Percentiles rank a stretch among this genome's conserved stretches.
Evolutionary conservation across 768 basidiomycete species (phyloP).

Genomic region (Antrodiella citrinella): DNA sequence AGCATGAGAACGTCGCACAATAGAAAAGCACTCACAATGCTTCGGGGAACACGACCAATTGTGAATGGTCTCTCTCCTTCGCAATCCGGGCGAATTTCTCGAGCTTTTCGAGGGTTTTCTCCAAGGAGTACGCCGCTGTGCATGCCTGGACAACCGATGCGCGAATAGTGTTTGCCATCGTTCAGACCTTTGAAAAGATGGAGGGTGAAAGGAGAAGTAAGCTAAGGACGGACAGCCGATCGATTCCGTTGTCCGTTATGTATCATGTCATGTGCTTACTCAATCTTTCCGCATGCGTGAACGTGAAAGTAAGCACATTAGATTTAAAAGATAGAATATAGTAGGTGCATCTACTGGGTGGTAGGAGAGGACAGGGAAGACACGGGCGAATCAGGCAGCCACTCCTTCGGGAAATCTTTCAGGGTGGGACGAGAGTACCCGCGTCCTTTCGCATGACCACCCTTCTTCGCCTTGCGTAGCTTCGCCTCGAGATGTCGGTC

Average conservation of each 20-base stretch:
- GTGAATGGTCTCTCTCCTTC: conserved; percentile 36
- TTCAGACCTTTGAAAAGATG: no score
- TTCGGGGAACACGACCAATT: conserved; percentile 50
- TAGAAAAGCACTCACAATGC: conserved; percentile 43
- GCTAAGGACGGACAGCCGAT: no score
- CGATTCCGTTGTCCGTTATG: not conserved
- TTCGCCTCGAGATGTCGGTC: conserved; percentile 70
- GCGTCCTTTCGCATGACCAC: conserved; percentile 52
- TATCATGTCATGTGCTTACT: not conserved
- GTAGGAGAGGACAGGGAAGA: conserved; percentile 6
- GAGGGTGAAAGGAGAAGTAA: no score
- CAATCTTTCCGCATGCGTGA: not conserved
- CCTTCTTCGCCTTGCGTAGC: conserved; percentile 62
- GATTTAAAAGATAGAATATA: conserved; percentile 3
- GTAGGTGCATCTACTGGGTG: conserved; percentile 15
- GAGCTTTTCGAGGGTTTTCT: conserved; percentile 41
- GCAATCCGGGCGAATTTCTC: conserved; percentile 37
- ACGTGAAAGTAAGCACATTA: not conserved
- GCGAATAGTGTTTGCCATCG: conserved; percentile 26
- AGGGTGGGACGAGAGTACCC: conserved; percentile 53
- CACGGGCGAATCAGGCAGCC: conserved; percentile 45
- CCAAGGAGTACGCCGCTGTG: conserved; percentile 36
- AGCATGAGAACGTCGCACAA: not conserved
- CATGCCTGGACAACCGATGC: conserved; percentile 49
- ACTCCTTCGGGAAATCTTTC: conserved; percentile 77